Conservation (phyloP, 495 filamentous ascomycete species). For the Podospora tetraspora region DNA sequence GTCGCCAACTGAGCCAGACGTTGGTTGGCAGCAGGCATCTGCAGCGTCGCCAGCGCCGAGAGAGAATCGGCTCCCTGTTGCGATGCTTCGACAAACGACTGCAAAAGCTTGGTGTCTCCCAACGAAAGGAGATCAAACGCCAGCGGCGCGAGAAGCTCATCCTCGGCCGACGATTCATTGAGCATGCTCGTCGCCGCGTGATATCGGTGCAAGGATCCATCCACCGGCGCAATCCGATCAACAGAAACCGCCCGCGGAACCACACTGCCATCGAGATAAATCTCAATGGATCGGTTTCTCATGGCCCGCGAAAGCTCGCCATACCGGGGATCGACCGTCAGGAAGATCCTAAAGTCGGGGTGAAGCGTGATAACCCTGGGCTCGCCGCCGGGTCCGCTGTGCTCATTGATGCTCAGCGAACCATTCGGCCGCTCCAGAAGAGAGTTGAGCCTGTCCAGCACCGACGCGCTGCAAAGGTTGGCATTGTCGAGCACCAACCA, state of each 20-base stretch:
- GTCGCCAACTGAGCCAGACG: slow-evolving; percentile 18
- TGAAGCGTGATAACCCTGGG: slow-evolving; percentile 76
- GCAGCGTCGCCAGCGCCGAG: slow-evolving; percentile 12
- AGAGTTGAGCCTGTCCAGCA: slow-evolving; percentile 91
- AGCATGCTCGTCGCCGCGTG: slow-evolving; percentile 20
- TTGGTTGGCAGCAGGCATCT: slow-evolving; percentile 16
- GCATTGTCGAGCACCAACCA: slow-evolving; percentile 97
- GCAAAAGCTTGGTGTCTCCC: slow-evolving; percentile 29
- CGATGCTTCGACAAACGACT: slow-evolving; percentile 23
- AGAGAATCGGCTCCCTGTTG: slow-evolving; percentile 12
- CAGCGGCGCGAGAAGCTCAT: slow-evolving; percentile 17
- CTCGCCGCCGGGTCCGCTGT: slow-evolving; percentile 74
- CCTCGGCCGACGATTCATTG: slow-evolving; percentile 12
- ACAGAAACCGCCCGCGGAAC: slow-evolving; percentile 16
- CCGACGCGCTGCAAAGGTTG: slow-evolving; percentile 90
- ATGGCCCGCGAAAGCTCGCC: slow-evolving; percentile 95
- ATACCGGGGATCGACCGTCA: slow-evolving; percentile 89
- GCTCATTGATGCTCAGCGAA: slow-evolving; percentile 82
- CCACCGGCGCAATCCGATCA: slow-evolving; percentile 36
- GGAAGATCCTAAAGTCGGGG: slow-evolving; percentile 82
- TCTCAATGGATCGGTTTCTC: slow-evolving; percentile 90
- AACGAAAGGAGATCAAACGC: slow-evolving; percentile 37
- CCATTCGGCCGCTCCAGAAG: slow-evolving; percentile 82
- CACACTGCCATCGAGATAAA: slow-evolving; percentile 56
- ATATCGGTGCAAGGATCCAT: slow-evolving; percentile 39